Percentiles rank a stretch among this genome's conserved stretches.
phyloP scores from a whole-genome alignment of 768 basidiomycete species.

The Aureoboletus auriporus region DNA sequence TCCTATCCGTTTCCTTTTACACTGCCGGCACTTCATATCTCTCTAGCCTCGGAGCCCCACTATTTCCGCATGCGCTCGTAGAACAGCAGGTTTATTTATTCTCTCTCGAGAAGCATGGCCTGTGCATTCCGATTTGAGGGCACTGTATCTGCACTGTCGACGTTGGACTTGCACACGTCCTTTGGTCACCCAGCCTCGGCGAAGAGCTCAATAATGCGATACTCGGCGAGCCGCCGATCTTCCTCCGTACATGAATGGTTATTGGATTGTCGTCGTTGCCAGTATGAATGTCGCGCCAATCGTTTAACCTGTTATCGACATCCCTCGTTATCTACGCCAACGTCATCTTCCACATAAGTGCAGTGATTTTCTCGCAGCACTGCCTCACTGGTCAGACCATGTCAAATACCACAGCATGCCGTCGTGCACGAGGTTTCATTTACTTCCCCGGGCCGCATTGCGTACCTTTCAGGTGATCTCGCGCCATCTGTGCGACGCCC shows the following conservation, averaged over 20 bases:
- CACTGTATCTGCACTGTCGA: neutral
- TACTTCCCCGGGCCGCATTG: constrained; percentile 17
- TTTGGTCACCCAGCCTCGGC: too few relatives aligned
- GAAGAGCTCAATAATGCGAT: too few relatives aligned
- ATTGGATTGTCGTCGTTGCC: neutral
- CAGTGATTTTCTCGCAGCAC: constrained; percentile 18
- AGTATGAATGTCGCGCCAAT: constrained; percentile 3
- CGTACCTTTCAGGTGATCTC: constrained; percentile 11
- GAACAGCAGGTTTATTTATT: constrained; percentile 2
- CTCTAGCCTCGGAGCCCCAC: constrained; percentile 16
- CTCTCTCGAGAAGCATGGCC: constrained; percentile 3
- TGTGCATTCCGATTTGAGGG: neutral
- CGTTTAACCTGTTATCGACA: constrained; percentile 8
- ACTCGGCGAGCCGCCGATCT: neutral
- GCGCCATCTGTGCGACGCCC: neutral
- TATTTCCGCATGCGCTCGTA: constrained; percentile 14
- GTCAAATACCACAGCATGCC: constrained; percentile 12
- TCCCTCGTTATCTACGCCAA: constrained; percentile 11
- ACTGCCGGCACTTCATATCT: constrained; percentile 14
- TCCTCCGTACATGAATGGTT: neutral
- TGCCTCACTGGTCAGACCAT: constrained; percentile 2
- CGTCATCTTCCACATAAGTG: constrained; percentile 14
- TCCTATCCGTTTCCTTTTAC: constrained; percentile 7
- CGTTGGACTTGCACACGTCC: neutral
- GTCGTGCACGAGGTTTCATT: constrained; percentile 20